Percentiles rank a stretch among this genome's conserved stretches.
Evolutionary conservation across 2,329 filamentous ascomycete species (phyloP).

Genomic region (Remersonia thermophila): DNA sequence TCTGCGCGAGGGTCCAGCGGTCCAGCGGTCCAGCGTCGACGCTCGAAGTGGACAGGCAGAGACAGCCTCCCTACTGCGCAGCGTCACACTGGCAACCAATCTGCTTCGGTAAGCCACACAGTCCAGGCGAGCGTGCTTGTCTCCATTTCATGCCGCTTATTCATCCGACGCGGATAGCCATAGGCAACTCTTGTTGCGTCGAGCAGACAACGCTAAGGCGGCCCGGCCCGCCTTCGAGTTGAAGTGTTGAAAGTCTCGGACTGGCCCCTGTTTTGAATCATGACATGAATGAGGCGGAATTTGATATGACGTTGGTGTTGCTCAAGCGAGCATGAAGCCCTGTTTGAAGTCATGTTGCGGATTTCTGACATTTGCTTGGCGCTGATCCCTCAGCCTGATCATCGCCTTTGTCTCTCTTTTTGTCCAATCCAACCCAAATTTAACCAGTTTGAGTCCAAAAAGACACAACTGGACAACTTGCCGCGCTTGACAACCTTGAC

Average conservation of each 20-base stretch:
- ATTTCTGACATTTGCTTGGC: slow-evolving; percentile 7
- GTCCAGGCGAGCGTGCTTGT: slow-evolving; percentile 1
- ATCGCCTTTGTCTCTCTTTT: slow-evolving; percentile 3
- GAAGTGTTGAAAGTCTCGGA: not conserved
- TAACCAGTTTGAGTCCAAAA: too few species aligned
- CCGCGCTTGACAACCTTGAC: too few species aligned
- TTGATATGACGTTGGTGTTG: not conserved
- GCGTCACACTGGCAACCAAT: slow-evolving; percentile 1
- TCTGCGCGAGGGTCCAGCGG: not conserved
- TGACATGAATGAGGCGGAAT: not conserved
- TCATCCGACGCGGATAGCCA: not conserved
- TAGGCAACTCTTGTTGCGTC: not conserved
- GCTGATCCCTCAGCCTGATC: slow-evolving; percentile 12
- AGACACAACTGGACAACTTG: too few species aligned
- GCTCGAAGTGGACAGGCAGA: not conserved
- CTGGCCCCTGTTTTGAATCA: not conserved
- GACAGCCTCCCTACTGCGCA: not conserved
- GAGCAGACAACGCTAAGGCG: not conserved
- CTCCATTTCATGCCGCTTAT: slow-evolving; percentile 2
- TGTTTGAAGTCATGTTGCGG: too few species aligned
- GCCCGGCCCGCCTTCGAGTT: too few species aligned
- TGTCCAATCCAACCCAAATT: not conserved
- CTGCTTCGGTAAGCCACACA: slow-evolving; percentile 1
- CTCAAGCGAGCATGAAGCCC: not conserved
- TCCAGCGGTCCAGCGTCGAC: not conserved